Conservation (phyloP, 192 early-diverging fungal species). For the Entomortierella parvispora region DNA sequence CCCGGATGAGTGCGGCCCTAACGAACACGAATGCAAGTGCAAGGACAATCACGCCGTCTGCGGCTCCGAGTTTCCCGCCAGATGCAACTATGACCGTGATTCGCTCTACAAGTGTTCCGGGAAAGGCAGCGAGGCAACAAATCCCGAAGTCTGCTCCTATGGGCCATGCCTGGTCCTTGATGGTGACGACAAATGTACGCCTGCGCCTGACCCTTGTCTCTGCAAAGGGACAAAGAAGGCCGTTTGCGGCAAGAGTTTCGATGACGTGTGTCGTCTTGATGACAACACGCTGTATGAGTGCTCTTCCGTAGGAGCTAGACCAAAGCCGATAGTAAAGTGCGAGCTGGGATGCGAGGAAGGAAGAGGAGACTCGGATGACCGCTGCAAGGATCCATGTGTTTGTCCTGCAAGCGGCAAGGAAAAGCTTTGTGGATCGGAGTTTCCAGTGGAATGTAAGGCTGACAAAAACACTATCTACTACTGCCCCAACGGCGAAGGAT, state of each 20-base stretch:
- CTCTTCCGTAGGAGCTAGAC: not conserved
- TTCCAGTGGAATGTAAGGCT: too few relatives aligned
- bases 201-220: not conserved
- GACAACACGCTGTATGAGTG: not conserved
- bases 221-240: not conserved
- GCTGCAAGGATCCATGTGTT: not conserved
- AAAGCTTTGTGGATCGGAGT: too few relatives aligned
- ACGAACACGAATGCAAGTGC: conserved; percentile 3
- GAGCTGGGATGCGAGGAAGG: not conserved
- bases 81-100: not conserved
- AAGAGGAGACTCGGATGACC: not conserved
- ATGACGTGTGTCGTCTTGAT: not conserved
- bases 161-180: too few relatives aligned
- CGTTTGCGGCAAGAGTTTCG: conserved; percentile 1
- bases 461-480: too few relatives aligned
- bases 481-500: too few relatives aligned
- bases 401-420: too few relatives aligned
- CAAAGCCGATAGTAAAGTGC: not conserved
- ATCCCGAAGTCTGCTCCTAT: too few relatives aligned
- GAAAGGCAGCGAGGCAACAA: too few relatives aligned
- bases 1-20: not conserved
- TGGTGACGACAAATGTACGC: not conserved
- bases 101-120: conserved; percentile 3
- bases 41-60: not conserved
- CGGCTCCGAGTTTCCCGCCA: not conserved